Evolutionary conservation across 495 filamentous ascomycete species (phyloP), one percentile per base, ranked within the genome.

Genomic region (Pyronema domesticum): DNA sequence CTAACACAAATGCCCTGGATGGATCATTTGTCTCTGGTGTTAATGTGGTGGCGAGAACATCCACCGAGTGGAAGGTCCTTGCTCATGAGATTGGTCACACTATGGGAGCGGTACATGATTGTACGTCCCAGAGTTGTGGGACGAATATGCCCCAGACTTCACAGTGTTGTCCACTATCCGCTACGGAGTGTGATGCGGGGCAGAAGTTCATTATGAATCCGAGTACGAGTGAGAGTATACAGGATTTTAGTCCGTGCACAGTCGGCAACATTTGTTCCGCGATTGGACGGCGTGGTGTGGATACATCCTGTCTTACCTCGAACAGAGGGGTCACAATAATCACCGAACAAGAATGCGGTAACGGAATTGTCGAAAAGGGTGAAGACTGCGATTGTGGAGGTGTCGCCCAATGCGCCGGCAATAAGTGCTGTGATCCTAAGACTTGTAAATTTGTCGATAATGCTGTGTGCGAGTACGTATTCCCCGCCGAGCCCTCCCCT

Each of bases 381-480:
- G 91, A 98, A 68, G 83, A 98, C 13, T 98, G 91, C 68, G 91
- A 98, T 69, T 98, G 91, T 63, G 93, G 91, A 51, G 91, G 89
- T 42, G 66, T 67, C 6, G 68, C 70, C 34, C 76, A 76, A 42
- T 98, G 91, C 66, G 77, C 71, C 14, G 67, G 72, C 58, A 86
- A 98, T 68, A 54, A 60, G 23, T 98, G 91, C 72, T 98, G 91
- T 67, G 75, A 98, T 60, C 68, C 88, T 3, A 78, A 67, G 6
- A 96, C 93, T 10, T 98, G 91, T 77, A 86, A 83, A 67, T 95
- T 93, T 73, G 83, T 74, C 51, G 64, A 69, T 47, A 74, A 69
- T 37, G 78, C 87, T 42, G 79, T 88, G 17, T 98, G 91, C 66
- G 91, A 66, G 63, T 66, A 61, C 49, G 64, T 62, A 30, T 30